These are phyloP conservation scores for Albugo candida DNA, from an alignment of 352 stramenopile genomes.

Conservation along the genomic window DNA sequence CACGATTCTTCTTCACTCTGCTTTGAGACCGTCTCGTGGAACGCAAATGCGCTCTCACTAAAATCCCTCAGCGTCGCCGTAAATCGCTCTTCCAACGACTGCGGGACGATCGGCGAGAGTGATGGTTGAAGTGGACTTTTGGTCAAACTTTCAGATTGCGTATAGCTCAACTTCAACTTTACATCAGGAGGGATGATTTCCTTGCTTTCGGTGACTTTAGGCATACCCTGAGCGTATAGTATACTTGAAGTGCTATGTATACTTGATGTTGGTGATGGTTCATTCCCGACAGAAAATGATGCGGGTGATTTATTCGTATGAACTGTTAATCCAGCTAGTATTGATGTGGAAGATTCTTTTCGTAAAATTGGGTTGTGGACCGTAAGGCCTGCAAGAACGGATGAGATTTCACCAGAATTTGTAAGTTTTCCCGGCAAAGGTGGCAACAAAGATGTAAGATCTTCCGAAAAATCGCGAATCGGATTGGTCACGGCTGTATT, in stretches of 20 bases:
- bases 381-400: conserved; percentile 43
- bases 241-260: neutral
- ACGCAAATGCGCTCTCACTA: conserved; percentile 43
- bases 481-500: neutral
- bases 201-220: neutral
- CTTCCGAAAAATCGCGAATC: neutral
- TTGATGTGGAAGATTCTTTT: conserved; percentile 8
- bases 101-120: neutral
- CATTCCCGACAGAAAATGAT: neutral
- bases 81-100: conserved; percentile 42
- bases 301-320: conserved; percentile 6
- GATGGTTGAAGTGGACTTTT: no score
- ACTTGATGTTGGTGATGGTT: neutral
- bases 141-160: no score
- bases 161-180: no score
- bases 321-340: conserved; percentile 32
- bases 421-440: no score
- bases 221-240: neutral
- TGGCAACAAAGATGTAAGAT: neutral
- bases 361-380: conserved; percentile 27
- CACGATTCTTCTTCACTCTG: conserved; percentile 58
- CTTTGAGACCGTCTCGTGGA: conserved; percentile 35
- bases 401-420: conserved; percentile 5
- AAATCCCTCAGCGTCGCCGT: conserved; percentile 54
- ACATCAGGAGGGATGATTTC: no score